phyloP scores from a whole-genome alignment of 192 early-diverging fungal species.

The Coemansia erecta region DNA sequence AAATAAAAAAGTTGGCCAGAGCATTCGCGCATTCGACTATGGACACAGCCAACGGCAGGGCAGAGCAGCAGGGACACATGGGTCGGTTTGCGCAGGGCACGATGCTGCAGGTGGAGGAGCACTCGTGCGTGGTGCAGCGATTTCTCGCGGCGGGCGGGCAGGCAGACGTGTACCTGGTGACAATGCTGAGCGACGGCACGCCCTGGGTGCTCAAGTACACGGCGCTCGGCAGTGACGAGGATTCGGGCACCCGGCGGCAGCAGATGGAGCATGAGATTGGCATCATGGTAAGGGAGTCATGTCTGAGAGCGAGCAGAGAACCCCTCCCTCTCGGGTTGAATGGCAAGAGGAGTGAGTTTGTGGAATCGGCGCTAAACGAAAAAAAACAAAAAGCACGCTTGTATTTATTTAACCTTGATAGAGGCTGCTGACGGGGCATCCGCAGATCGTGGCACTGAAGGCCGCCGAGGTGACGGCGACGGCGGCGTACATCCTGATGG shows the following conservation, averaged over 20 bases:
- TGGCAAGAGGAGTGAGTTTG: background rate
- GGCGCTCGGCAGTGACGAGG: conserved; percentile 48
- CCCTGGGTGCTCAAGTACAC: conserved; percentile 80
- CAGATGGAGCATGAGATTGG: conserved; percentile 71
- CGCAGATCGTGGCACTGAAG: conserved; percentile 78
- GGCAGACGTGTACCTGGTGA: conserved; percentile 87
- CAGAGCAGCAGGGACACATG: background rate
- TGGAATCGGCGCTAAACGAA: background rate
- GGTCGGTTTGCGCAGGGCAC: conserved; percentile 41
- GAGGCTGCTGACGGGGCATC: conserved; percentile 70
- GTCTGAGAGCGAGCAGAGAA: no score
- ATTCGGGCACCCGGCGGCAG: conserved; percentile 63
- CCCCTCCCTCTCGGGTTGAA: background rate
- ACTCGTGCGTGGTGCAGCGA: conserved; percentile 43
- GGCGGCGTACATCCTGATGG: conserved; percentile 89
- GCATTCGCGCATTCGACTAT: background rate
- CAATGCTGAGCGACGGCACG: conserved; percentile 52
- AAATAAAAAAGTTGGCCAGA: background rate
- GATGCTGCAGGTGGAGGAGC: conserved; percentile 35
- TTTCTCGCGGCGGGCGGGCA: conserved; percentile 64
- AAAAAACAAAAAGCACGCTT: no score
- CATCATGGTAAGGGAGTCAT: conserved; percentile 57
- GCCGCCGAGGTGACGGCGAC: conserved; percentile 64
- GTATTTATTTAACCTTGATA: conserved; percentile 6
- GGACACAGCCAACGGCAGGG: conserved; percentile 1